phyloP scores from a whole-genome alignment of 176 grass and related monocot genomes.

The Carex scoparia region DNA sequence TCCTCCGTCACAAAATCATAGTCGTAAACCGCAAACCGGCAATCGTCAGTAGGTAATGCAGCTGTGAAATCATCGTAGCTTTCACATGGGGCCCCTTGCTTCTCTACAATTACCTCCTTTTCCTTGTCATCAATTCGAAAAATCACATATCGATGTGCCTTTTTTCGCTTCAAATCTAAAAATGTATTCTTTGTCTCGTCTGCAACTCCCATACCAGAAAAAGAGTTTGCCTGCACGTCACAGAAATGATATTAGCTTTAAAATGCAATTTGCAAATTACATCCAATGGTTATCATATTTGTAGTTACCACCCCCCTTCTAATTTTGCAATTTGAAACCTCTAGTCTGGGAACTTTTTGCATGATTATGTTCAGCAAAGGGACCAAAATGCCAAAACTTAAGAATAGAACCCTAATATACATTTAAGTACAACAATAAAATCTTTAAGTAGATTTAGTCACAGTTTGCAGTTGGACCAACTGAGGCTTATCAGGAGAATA shows the following conservation, averaged over 20 bases:
- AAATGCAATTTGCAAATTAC: neutral
- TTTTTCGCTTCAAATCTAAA: slow-evolving; percentile 35
- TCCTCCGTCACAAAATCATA: slow-evolving; percentile 61
- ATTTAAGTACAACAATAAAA: neutral
- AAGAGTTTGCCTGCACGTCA: slow-evolving; percentile 23
- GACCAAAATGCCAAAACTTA: neutral
- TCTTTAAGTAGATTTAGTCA: neutral
- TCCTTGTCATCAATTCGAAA: slow-evolving; percentile 48
- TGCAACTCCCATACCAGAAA: slow-evolving; percentile 31
- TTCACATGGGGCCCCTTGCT: slow-evolving; percentile 17
- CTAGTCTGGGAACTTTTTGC: neutral
- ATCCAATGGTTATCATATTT: neutral
- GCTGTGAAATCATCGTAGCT: slow-evolving; percentile 41
- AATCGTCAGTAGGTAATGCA: slow-evolving; percentile 32
- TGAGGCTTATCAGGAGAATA: neutral
- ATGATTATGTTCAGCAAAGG: neutral
- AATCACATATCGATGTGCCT: slow-evolving; percentile 34
- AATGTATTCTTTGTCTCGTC: slow-evolving; percentile 26
- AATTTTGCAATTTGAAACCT: neutral
- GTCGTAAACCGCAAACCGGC: slow-evolving; percentile 50
- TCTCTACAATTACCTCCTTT: slow-evolving; percentile 35
- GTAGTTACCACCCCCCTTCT: neutral
- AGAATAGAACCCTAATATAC: neutral
- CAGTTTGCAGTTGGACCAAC: neutral
- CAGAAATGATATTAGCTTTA: neutral